A percentile compares a stretch with the other conserved stretches of the same genome.
Evolutionary conservation across 2,329 filamentous ascomycete species (phyloP).

Genomic region (Nemania sp.): DNA sequence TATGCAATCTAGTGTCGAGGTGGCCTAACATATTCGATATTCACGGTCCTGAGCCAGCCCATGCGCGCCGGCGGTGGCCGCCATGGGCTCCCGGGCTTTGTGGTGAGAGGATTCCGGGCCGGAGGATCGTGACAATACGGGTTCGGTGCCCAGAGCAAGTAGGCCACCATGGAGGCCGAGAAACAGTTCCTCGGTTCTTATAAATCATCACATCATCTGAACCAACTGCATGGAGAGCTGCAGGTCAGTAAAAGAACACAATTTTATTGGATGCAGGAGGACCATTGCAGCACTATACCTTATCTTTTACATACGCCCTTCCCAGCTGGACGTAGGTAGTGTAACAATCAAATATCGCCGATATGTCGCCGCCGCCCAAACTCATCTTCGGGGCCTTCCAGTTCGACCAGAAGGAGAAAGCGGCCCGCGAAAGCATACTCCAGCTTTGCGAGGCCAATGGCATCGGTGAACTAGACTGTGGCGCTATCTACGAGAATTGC

Average conservation of each 20-base stretch:
- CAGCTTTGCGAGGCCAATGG: background rate
- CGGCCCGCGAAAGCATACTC: background rate
- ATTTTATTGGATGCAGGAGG: background rate
- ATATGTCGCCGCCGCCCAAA: background rate
- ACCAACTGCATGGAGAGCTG: background rate
- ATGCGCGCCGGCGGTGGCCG: background rate
- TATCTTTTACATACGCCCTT: background rate
- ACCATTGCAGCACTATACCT: background rate
- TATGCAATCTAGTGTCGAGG: too few species aligned
- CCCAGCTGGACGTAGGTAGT: too few species aligned
- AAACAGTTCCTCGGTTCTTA: background rate
- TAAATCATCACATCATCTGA: background rate
- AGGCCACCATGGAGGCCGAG: background rate
- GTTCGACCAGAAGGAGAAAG: background rate
- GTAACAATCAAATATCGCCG: background rate
- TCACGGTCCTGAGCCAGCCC: background rate
- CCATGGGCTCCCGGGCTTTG: background rate
- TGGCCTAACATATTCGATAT: too few species aligned
- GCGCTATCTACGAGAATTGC: background rate
- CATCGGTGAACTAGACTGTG: background rate
- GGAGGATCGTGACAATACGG: too few species aligned
- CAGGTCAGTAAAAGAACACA: background rate
- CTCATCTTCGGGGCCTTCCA: slow-evolving; percentile 1
- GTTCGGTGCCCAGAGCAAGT: background rate
- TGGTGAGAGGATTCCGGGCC: too few species aligned